phyloP scores from a whole-genome alignment of 768 basidiomycete genomes.

The Tylopilus plumbeoviolaceoides region DNA sequence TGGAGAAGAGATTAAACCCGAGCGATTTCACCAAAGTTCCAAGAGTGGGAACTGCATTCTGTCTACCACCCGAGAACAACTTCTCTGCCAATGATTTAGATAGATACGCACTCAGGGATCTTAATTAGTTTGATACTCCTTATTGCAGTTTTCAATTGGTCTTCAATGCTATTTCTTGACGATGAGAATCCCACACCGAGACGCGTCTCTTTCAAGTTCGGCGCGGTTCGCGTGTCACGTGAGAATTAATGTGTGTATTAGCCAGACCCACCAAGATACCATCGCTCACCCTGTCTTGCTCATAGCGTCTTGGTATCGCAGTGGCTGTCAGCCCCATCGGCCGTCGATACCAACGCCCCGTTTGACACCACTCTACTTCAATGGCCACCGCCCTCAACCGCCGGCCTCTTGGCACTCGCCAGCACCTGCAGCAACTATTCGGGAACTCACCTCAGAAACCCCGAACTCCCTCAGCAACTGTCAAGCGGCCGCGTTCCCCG shows the following conservation, averaged over 20 bases:
- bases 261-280: neutral
- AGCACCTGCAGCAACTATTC: constrained; percentile 34
- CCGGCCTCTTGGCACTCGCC: constrained; percentile 45
- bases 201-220: constrained; percentile 20
- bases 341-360: constrained; percentile 1
- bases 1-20: constrained; percentile 7
- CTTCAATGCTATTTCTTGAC: constrained; percentile 1
- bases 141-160: too few relatives aligned
- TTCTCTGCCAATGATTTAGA: constrained; percentile 10
- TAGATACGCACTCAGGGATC: constrained; percentile 23
- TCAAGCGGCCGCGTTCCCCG: constrained; percentile 51
- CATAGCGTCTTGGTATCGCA: neutral
- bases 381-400: constrained; percentile 47
- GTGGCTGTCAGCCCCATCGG: neutral
- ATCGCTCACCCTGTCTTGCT: neutral
- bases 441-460: constrained; percentile 35
- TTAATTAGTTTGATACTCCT: constrained; percentile 18
- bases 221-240: constrained; percentile 23
- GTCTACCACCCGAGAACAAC: constrained; percentile 10
- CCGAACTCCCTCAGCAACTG: constrained; percentile 30
- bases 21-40: neutral
- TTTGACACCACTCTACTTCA: neutral
- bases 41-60: constrained; percentile 3
- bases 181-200: neutral
- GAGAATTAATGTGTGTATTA: constrained; percentile 19